Conservation (phyloP, 257 asterid genomes). For the Plectranthus barbatus region DNA sequence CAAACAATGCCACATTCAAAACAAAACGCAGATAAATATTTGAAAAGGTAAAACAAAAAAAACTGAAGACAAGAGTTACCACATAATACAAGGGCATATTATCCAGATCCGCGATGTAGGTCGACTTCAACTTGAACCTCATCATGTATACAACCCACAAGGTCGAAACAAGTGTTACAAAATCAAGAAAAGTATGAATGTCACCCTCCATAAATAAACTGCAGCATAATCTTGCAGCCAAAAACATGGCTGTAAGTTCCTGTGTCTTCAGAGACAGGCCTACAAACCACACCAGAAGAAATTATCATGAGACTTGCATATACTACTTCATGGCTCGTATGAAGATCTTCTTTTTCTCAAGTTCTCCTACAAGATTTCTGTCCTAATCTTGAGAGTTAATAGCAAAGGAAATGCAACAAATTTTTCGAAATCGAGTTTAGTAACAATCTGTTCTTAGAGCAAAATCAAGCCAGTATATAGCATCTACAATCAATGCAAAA, state of each 20-base stretch:
- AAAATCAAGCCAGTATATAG: too few relatives aligned
- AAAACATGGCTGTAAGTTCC: constrained; percentile 77
- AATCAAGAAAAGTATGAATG: constrained; percentile 81
- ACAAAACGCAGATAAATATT: too few relatives aligned
- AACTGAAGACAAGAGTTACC: constrained; percentile 31
- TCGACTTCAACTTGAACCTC: constrained; percentile 56
- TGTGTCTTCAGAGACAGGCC: constrained; percentile 91
- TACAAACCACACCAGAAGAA: constrained; percentile 23
- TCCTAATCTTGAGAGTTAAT: not conserved
- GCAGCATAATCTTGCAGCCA: constrained; percentile 60
- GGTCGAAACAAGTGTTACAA: constrained; percentile 69
- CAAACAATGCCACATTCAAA: not conserved
- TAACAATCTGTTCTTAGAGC: not conserved
- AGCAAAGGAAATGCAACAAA: not conserved
- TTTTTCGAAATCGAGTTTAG: not conserved
- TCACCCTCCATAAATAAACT: constrained; percentile 71
- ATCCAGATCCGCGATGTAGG: constrained; percentile 64
- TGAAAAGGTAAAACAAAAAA: not conserved
- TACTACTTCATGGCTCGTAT: not conserved
- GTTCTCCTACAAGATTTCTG: too few relatives aligned
- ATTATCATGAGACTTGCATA: not conserved
- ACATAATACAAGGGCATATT: constrained; percentile 54
- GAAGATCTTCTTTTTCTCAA: not conserved
- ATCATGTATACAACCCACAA: constrained; percentile 90
- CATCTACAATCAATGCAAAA: not conserved